phyloP scores from a whole-genome alignment of 441 rosid genomes.

The Biscutella auriculata region DNA sequence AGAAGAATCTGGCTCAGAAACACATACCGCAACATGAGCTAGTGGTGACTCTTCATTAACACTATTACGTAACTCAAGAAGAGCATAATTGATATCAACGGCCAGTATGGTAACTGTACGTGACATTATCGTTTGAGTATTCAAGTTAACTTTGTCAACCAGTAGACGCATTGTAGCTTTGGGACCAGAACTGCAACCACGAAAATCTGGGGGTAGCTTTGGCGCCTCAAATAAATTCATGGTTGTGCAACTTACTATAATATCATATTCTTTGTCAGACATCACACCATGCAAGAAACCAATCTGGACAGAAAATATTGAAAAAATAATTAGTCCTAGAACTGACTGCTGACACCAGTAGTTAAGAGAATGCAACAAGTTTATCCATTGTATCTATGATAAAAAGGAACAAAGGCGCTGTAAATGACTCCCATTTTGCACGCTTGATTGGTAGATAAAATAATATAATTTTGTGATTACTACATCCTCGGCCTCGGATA shows the following conservation, averaged over 20 bases:
- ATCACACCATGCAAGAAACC: slow-evolving; percentile 75
- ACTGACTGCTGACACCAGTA: slow-evolving; percentile 9
- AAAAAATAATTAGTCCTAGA: slow-evolving; percentile 14
- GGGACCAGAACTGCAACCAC: slow-evolving; percentile 61
- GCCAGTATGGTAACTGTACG: slow-evolving; percentile 77
- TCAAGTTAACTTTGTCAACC: slow-evolving; percentile 82
- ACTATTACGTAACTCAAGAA: slow-evolving; percentile 86
- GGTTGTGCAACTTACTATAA: slow-evolving; percentile 53
- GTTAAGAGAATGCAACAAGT: slow-evolving; percentile 2
- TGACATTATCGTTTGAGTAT: slow-evolving; percentile 76
- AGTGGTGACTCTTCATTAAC: slow-evolving; percentile 73
- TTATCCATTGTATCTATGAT: neutral
- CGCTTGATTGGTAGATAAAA: slow-evolving; percentile 2
- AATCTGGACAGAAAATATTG: slow-evolving; percentile 48
- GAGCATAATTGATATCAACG: slow-evolving; percentile 77
- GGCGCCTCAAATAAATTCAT: slow-evolving; percentile 83
- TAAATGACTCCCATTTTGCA: neutral
- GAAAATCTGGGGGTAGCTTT: slow-evolving; percentile 86
- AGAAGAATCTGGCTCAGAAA: slow-evolving; percentile 9
- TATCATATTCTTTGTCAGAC: slow-evolving; percentile 85
- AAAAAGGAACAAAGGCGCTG: neutral
- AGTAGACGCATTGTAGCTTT: slow-evolving; percentile 66
- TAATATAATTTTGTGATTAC: neutral
- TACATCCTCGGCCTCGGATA: slow-evolving; percentile 1
- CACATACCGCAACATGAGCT: slow-evolving; percentile 82